Conservation (phyloP, 2,329 filamentous ascomycete genomes). For the Metarhizium album region DNA sequence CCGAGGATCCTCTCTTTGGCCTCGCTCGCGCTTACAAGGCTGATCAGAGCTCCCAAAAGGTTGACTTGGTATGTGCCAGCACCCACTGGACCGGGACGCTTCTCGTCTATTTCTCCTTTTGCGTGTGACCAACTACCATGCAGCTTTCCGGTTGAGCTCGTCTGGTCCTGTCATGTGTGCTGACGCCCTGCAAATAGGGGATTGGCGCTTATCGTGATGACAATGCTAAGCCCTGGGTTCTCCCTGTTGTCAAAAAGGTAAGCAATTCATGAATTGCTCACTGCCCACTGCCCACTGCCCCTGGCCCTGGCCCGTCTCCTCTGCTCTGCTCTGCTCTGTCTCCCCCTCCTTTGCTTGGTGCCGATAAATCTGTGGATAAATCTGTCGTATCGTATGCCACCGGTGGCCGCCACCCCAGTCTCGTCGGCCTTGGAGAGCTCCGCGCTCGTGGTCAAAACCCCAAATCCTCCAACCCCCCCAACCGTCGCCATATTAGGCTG, state of each 20-base stretch:
- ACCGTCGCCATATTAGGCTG: constrained; percentile 52
- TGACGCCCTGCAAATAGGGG: constrained; percentile 30
- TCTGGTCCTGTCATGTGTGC: neutral
- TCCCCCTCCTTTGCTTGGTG: too few species aligned
- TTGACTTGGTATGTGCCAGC: constrained; percentile 74
- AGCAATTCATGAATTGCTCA: neutral
- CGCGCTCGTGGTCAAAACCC: neutral
- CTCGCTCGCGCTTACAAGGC: constrained; percentile 80
- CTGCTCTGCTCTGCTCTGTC: too few species aligned
- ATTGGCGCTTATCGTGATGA: constrained; percentile 93
- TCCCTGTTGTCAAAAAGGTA: constrained; percentile 95
- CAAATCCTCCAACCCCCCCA: too few species aligned
- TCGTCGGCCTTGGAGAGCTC: too few species aligned
- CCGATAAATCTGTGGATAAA: too few species aligned
- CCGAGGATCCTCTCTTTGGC: constrained; percentile 91
- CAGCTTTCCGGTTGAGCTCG: too few species aligned
- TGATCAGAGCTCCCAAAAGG: constrained; percentile 68
- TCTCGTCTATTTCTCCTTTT: too few species aligned
- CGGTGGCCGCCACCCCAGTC: too few species aligned
- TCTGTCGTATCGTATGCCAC: too few species aligned
- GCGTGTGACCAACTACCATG: too few species aligned
- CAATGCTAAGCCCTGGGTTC: constrained; percentile 92
- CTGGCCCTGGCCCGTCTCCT: neutral
- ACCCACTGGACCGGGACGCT: neutral
- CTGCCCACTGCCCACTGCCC: too few species aligned